phyloP scores from a whole-genome alignment of 1,284 basidiomycete genomes.

The Termitomyces sp. region DNA sequence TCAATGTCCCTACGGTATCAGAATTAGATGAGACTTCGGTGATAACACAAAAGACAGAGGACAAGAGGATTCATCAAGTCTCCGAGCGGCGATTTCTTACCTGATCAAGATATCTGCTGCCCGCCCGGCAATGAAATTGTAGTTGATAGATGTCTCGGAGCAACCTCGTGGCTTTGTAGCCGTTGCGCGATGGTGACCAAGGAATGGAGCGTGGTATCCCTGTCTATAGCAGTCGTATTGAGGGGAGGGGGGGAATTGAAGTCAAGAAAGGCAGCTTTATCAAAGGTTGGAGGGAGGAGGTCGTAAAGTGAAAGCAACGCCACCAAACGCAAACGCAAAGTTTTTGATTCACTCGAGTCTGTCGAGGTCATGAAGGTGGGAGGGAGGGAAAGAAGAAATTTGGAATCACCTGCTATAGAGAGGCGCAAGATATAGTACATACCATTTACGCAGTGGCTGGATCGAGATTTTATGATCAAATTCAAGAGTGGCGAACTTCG shows the following conservation, averaged over 20 bases:
- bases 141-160: not conserved
- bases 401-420: not conserved
- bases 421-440: not conserved
- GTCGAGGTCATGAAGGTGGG: constrained; percentile 2
- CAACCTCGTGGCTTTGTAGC: constrained; percentile 5
- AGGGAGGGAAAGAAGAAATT: not conserved
- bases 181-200: constrained; percentile 13
- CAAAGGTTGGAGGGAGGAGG: constrained; percentile 17
- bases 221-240: constrained; percentile 11
- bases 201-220: constrained; percentile 14
- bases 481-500: not conserved
- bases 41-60: not conserved
- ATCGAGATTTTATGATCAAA: constrained; percentile 3
- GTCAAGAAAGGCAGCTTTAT: constrained; percentile 14
- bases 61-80: not conserved
- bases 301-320: constrained; percentile 19
- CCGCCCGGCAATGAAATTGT: not conserved
- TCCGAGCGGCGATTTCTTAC: not conserved
- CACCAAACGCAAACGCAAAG: constrained; percentile 16
- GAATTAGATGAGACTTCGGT: not conserved
- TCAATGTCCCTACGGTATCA: not conserved
- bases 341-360: constrained; percentile 14
- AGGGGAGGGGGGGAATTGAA: constrained; percentile 17
- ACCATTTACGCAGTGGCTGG: not conserved
- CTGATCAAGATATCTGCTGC: not conserved